Evolutionary conservation across 2,329 filamentous ascomycete genomes (phyloP).

Genomic region (Pseudopyricularia cyperi): DNA sequence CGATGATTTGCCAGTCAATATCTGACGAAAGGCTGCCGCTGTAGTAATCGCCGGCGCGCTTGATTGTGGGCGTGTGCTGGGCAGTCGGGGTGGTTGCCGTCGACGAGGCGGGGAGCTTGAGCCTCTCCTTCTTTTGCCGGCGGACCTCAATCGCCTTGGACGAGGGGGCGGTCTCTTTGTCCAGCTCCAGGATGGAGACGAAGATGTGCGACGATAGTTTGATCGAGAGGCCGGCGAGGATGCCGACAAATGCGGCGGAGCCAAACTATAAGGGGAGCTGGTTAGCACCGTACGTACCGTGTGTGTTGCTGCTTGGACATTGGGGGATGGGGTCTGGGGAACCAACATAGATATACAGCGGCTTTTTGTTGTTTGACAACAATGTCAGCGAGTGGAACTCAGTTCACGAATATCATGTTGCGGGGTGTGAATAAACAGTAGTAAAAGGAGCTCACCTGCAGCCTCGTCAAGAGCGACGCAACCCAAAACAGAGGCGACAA

Average conservation of each 20-base stretch:
- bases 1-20: constrained; percentile 4
- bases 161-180: constrained; percentile 2
- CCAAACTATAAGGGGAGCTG: constrained; percentile 30
- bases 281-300: constrained; percentile 17
- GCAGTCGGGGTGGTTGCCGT: background rate
- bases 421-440: no score
- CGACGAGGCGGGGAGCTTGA: background rate
- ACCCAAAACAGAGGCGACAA: constrained; percentile 13
- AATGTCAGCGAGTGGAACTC: constrained; percentile 2
- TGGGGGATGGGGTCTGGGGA: background rate
- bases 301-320: constrained; percentile 11
- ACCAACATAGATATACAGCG: constrained; percentile 29
- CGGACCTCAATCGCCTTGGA: background rate
- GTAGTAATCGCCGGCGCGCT: constrained; percentile 1
- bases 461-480: constrained; percentile 13
- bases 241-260: constrained; percentile 54
- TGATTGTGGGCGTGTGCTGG: background rate
- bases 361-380: constrained; percentile 13
- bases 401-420: no score
- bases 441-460: constrained; percentile 16
- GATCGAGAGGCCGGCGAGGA: constrained; percentile 46
- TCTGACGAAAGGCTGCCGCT: background rate
- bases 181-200: constrained; percentile 34
- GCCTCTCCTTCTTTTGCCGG: background rate
- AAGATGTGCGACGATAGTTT: constrained; percentile 42